phyloP scores from a whole-genome alignment of 768 basidiomycete species.

The Russula compacta region DNA sequence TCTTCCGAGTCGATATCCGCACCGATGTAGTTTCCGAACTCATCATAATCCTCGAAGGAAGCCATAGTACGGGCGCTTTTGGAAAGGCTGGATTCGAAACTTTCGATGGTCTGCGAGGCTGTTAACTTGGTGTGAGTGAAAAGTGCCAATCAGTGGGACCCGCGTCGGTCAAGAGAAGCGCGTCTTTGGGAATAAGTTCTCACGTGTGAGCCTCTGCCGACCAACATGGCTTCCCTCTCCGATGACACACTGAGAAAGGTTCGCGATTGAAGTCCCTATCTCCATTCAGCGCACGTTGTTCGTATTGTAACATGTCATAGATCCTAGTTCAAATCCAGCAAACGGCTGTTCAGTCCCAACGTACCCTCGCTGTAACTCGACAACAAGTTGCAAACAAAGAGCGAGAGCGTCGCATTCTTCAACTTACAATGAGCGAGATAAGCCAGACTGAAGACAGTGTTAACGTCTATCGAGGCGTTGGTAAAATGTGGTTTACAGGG shows the following conservation, averaged over 20 bases:
- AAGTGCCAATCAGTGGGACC: neutral
- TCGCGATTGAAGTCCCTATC: neutral
- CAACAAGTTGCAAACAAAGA: conserved; percentile 80
- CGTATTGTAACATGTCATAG: conserved; percentile 33
- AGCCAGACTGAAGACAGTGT: conserved; percentile 57
- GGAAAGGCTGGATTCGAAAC: neutral
- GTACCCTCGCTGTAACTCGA: conserved; percentile 58
- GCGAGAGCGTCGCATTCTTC: conserved; percentile 80
- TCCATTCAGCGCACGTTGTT: neutral
- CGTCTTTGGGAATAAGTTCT: conserved; percentile 8
- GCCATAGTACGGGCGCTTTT: conserved; percentile 32
- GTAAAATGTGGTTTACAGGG: conserved; percentile 64
- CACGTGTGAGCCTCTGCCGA: neutral
- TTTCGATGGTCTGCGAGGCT: neutral
- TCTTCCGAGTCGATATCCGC: conserved; percentile 90
- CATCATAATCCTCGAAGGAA: conserved; percentile 72
- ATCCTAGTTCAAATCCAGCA: conserved; percentile 90
- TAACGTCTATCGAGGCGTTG: conserved; percentile 88
- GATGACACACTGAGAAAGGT: conserved; percentile 84
- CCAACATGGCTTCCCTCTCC: conserved; percentile 28
- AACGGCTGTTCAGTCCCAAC: conserved; percentile 79
- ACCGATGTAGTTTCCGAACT: conserved; percentile 98
- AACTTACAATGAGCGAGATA: conserved; percentile 83
- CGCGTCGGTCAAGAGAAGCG: conserved; percentile 4
- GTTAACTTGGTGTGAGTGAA: too few relatives aligned